Conservation (phyloP, 176 grass and related monocot species). For the Hordeum vulgare region DNA sequence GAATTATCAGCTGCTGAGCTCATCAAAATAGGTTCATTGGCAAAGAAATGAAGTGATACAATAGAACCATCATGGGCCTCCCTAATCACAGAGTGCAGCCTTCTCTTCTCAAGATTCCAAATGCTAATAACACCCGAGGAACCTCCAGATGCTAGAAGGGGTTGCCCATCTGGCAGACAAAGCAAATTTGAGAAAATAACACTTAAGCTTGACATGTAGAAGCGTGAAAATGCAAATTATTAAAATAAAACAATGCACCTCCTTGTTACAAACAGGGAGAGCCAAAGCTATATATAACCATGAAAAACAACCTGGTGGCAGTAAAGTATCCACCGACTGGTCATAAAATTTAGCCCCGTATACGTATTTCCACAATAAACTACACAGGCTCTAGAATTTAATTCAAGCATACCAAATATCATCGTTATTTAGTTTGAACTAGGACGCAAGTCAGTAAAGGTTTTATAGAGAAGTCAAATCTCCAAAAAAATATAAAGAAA, state of each 20-base stretch:
- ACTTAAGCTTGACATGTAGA: slow-evolving; percentile 1
- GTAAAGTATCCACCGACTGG: background rate
- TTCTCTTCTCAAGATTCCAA: slow-evolving; percentile 95
- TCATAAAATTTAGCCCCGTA: background rate
- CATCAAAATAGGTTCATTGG: slow-evolving; percentile 93
- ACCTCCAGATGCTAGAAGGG: slow-evolving; percentile 85
- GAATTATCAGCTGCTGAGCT: slow-evolving; percentile 98
- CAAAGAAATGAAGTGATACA: slow-evolving; percentile 85
- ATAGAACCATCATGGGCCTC: slow-evolving; percentile 92
- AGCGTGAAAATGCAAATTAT: background rate
- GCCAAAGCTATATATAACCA: background rate
- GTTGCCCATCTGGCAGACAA: slow-evolving; percentile 74
- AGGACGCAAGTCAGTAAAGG: background rate
- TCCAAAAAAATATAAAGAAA: background rate
- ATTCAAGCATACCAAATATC: background rate
- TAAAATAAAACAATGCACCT: background rate
- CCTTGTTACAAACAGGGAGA: background rate
- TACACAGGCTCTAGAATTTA: background rate
- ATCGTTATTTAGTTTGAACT: background rate
- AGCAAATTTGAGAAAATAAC: slow-evolving; percentile 12
- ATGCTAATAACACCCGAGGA: slow-evolving; percentile 97
- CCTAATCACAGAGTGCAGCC: slow-evolving; percentile 85
- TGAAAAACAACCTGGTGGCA: background rate
- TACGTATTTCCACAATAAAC: background rate
- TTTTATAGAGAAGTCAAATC: background rate